phyloP scores from a whole-genome alignment of 2,329 filamentous ascomycete genomes.

The Fusarium armeniacum region DNA sequence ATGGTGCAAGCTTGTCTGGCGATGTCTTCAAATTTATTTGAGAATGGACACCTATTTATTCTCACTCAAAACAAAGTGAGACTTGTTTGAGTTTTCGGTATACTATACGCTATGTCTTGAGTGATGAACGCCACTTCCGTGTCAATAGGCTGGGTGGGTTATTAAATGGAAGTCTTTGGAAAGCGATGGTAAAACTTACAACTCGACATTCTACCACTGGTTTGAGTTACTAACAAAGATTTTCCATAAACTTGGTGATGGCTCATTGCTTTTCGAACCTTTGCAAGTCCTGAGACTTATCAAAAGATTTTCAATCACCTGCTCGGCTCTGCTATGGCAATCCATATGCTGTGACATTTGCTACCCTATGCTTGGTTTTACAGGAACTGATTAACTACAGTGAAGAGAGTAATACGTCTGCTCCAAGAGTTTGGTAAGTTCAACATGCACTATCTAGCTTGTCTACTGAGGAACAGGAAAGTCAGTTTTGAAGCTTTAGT shows the following conservation, averaged over 20 bases:
- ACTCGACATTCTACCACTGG: neutral
- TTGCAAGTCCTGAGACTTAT: neutral
- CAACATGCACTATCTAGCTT: neutral
- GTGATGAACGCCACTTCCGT: neutral
- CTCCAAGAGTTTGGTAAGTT: neutral
- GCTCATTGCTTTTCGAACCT: neutral
- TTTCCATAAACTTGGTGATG: neutral
- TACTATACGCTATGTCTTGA: neutral
- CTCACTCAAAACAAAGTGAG: neutral
- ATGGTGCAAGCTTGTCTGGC: neutral
- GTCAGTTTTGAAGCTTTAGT: neutral
- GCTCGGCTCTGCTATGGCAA: neutral
- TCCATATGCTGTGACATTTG: neutral
- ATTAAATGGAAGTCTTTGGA: neutral
- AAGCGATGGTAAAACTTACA: neutral
- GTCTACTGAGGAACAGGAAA: neutral
- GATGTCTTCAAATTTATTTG: constrained; percentile 12
- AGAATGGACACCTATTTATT: neutral
- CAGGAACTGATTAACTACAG: neutral
- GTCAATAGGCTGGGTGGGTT: neutral
- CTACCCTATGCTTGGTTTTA: neutral
- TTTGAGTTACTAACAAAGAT: neutral
- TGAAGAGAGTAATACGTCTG: neutral
- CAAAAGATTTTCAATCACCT: neutral
- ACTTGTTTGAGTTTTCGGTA: constrained; percentile 7